Evolutionary conservation across 768 basidiomycete genomes (phyloP), one percentile per base, ranked within the genome.

Genomic region (Porpolomopsis calyptriformis): DNA sequence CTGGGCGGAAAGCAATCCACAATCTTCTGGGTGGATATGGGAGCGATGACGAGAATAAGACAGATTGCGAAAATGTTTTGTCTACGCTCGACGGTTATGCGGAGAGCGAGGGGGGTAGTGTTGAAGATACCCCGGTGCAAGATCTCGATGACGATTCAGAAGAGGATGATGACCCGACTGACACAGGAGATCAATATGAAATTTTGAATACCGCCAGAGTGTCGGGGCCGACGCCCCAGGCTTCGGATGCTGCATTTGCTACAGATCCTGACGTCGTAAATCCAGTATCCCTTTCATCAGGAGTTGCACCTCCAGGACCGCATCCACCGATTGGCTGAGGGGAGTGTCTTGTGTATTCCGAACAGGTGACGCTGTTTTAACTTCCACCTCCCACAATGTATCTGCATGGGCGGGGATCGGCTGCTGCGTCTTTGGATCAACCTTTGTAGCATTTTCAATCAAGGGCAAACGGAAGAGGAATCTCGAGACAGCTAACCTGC

Each of bases 361-460:
- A 36, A 85, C 77, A 4, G 88, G 88, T 2, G 72, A 69, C 2
- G 85, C 83, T 1, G 87, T 87, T 60, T 85, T 88, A 41, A 88
- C 86, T 64, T 90, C 84, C 29, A 91, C 85, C 58, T 89, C 82
- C 87, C 87, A 91, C 4, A 86, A 69, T 0, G 85, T 85, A 53
- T 85, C 85, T 6, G 78, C 64, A 46, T 85, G 82, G n/a, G 83
- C 83, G 29, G 83, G 80, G 37, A 80, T 80, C 0, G 84, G 80
- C 52, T 80, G 76, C 44, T 80, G 80, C 4, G 84, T 86, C 61
- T 76, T 83, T 0, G 75, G 73, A 54, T 88, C 84, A 26, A 83
- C 74, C 85, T 90, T 48, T 36, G 16, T 29, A 43, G n/a, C 12
- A 44, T 34, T 39, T 38, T 45, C 23, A 36, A 26, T 34, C n/a